These are phyloP conservation scores for Antitrichia curtipendula DNA, from an alignment of 225 moss, liverwort and hornwort genomes.

Conservation along the genomic window DNA sequence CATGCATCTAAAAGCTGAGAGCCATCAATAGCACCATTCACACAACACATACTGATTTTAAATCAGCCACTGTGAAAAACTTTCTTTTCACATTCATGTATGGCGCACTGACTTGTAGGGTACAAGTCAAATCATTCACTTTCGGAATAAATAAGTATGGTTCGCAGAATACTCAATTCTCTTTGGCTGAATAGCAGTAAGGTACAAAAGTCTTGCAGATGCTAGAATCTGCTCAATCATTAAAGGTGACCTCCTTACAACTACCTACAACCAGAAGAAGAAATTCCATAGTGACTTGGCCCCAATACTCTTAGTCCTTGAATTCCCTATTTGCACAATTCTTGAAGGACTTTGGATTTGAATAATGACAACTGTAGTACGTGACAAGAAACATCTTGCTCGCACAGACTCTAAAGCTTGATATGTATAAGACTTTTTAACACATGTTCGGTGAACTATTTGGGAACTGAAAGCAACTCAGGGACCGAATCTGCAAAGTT, in stretches of 20 bases:
- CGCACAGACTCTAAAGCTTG: not conserved
- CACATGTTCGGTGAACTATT: not conserved
- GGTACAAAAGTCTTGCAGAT: not conserved
- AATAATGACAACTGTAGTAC: not conserved
- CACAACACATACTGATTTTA: not conserved
- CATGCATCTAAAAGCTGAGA: not conserved
- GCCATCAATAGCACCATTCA: not conserved
- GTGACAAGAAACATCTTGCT: not conserved
- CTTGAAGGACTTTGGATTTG: not conserved
- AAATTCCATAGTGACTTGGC: not conserved
- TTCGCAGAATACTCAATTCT: not conserved
- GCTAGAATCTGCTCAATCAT: not conserved
- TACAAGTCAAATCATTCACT: not conserved
- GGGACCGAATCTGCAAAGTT: not conserved
- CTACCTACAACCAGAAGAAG: not conserved
- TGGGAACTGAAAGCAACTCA: not conserved
- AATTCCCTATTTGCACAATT: not conserved
- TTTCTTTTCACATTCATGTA: not conserved
- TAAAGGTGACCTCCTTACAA: not conserved
- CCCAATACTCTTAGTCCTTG: not conserved
- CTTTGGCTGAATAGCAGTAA: not conserved
- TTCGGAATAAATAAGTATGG: not conserved
- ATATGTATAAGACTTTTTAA: not conserved
- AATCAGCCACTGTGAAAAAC: not conserved
- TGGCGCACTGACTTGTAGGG: not conserved